These are phyloP conservation scores for Geranium incanum DNA, from an alignment of 441 rosid species.

Conservation along the genomic window DNA sequence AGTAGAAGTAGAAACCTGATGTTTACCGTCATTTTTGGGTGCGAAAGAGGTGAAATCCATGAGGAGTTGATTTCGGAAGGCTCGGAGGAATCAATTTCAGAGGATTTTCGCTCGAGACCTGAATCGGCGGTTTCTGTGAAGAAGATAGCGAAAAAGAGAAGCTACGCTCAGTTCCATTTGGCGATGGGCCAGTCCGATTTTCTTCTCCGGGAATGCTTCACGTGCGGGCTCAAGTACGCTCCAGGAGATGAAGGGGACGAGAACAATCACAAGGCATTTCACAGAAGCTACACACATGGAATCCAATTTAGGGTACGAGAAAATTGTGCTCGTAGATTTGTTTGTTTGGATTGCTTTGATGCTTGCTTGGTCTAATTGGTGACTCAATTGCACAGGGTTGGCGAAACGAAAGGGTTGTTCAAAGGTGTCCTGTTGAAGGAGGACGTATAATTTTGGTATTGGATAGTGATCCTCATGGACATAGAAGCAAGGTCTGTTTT, in stretches of 20 bases:
- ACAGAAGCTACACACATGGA: conserved; percentile 56
- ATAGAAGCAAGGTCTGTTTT: conserved; percentile 51
- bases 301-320: conserved; percentile 56
- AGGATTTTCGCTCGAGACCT: not conserved
- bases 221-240: conserved; percentile 55
- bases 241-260: conserved; percentile 74
- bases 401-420: conserved; percentile 52
- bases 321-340: not conserved
- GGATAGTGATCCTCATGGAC: conserved; percentile 48
- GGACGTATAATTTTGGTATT: conserved; percentile 49
- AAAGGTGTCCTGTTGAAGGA: conserved; percentile 19
- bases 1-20: no score
- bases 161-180: conserved; percentile 67
- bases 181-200: conserved; percentile 89
- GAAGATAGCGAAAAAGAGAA: conserved; percentile 45
- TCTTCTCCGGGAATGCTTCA: conserved; percentile 48
- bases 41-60: not conserved
- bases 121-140: not conserved
- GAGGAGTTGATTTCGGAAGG: not conserved
- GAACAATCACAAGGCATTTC: conserved; percentile 52
- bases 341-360: conserved; percentile 8
- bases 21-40: not conserved
- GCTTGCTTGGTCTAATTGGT: not conserved
- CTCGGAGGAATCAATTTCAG: not conserved
- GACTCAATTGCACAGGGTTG: conserved; percentile 43